These are phyloP conservation scores for Leptographium procerum DNA, from an alignment of 2,329 filamentous ascomycete species.

Conservation along the genomic window DNA sequence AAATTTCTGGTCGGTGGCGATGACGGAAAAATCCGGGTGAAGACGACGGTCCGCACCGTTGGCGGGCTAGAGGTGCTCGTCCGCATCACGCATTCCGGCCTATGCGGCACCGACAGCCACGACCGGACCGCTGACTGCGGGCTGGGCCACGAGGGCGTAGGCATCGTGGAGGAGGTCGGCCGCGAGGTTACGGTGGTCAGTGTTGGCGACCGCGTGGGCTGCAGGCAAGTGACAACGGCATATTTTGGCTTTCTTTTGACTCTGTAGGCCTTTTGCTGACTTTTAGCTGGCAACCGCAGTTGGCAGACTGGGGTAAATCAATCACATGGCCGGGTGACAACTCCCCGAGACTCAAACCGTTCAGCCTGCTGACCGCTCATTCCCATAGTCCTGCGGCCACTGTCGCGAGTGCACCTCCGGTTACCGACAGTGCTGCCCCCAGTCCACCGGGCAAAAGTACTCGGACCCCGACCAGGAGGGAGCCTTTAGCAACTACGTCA, in stretches of 20 bases:
- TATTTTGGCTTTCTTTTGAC: background rate
- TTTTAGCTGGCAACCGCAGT: background rate
- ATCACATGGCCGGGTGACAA: too few relatives aligned
- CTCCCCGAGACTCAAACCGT: too few relatives aligned
- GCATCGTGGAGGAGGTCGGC: slow-evolving; percentile 71
- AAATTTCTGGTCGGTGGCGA: background rate
- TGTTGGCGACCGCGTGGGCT: slow-evolving; percentile 73
- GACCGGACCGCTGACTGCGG: slow-evolving; percentile 58
- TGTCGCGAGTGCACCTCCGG: slow-evolving; percentile 4
- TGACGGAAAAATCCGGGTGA: background rate
- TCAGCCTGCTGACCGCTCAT: background rate
- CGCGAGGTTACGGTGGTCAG: slow-evolving; percentile 67
- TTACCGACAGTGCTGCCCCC: slow-evolving; percentile 4
- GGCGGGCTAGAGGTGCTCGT: slow-evolving; percentile 12
- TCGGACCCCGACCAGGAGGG: slow-evolving; percentile 1
- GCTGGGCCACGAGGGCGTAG: slow-evolving; percentile 61
- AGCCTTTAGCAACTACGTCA: slow-evolving; percentile 4
- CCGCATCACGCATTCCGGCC: slow-evolving; percentile 50
- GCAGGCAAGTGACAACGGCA: slow-evolving; percentile 64
- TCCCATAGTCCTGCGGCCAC: slow-evolving; percentile 3
- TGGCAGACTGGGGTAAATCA: background rate
- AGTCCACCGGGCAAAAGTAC: slow-evolving; percentile 4
- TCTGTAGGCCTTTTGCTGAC: too few relatives aligned
- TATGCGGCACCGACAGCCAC: slow-evolving; percentile 62
- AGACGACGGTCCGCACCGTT: background rate